A percentile compares a stretch with the other conserved stretches of the same genome.
Conservation (phyloP, 352 stramenopile genomes). For the Pelagophyceae sp. region DNA sequence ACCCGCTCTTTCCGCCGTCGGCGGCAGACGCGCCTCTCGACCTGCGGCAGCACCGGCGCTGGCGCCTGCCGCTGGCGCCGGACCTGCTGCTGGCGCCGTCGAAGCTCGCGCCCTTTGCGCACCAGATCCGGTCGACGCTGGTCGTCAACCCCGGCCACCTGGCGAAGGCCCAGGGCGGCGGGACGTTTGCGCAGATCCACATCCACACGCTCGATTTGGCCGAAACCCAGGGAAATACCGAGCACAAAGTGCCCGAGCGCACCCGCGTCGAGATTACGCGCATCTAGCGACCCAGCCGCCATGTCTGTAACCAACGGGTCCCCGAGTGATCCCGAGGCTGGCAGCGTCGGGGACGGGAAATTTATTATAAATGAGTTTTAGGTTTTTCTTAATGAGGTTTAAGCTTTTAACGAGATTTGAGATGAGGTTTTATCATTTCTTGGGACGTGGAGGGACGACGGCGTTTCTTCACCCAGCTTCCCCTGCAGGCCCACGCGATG, state of each 20-base stretch:
- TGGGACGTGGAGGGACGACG: too few species aligned
- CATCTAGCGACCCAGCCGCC: too few species aligned
- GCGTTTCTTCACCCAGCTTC: too few species aligned
- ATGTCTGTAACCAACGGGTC: too few species aligned
- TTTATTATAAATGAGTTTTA: too few species aligned
- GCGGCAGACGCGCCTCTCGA: neutral
- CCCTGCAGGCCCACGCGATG: too few species aligned
- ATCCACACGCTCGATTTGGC: neutral
- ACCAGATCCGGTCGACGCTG: neutral
- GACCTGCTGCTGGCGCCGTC: conserved; percentile 1
- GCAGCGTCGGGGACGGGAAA: too few species aligned
- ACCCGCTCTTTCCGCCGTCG: conserved; percentile 1
- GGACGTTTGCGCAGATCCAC: neutral
- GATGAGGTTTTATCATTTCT: too few species aligned
- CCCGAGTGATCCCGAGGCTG: too few species aligned
- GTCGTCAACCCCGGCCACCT: conserved; percentile 12
- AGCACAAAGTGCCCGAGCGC: neutral
- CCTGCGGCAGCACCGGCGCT: neutral
- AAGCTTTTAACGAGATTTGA: too few species aligned
- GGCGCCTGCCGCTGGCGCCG: neutral
- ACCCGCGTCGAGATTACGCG: conserved; percentile 7
- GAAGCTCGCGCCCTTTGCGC: neutral
- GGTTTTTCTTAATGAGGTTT: too few species aligned
- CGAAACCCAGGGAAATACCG: neutral
- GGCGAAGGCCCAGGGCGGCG: neutral